Evolutionary conservation across 169 alveolate genomes (phyloP).

Genomic region (Eimeria maxima): DNA sequence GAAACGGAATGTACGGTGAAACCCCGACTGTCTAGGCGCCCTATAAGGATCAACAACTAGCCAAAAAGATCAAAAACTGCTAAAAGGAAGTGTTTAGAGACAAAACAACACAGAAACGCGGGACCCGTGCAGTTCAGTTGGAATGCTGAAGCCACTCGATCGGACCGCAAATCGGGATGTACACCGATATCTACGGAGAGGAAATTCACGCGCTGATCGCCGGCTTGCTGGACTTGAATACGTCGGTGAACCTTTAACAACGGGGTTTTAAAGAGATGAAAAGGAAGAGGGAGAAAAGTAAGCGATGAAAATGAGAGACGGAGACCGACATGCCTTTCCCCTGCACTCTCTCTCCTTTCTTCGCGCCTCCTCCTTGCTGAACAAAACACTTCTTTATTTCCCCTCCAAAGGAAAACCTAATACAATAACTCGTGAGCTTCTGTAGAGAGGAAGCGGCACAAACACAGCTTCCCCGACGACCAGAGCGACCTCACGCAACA

Average conservation of each 20-base stretch:
- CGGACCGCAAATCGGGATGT: constrained; percentile 32
- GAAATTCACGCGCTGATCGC: neutral
- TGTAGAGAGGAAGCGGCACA: neutral
- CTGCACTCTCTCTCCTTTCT: constrained; percentile 16
- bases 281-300: neutral
- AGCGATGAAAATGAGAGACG: constrained; percentile 4
- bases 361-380: neutral
- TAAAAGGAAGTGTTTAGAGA: neutral
- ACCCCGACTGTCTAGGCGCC: constrained; percentile 34
- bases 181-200: neutral
- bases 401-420: neutral
- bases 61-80: neutral
- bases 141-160: constrained; percentile 28
- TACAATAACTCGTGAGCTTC: neutral
- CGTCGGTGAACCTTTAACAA: constrained; percentile 4
- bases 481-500: constrained; percentile 38
- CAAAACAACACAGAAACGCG: constrained; percentile 6
- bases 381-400: constrained; percentile 13
- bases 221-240: neutral
- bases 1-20: neutral
- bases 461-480: constrained; percentile 12
- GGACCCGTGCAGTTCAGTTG: constrained; percentile 1
- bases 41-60: neutral
- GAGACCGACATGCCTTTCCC: neutral
- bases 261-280: neutral